These are phyloP conservation scores for Wickerhamomyces mucosus DNA, from an alignment of 805 yeast genomes.

Conservation along the genomic window DNA sequence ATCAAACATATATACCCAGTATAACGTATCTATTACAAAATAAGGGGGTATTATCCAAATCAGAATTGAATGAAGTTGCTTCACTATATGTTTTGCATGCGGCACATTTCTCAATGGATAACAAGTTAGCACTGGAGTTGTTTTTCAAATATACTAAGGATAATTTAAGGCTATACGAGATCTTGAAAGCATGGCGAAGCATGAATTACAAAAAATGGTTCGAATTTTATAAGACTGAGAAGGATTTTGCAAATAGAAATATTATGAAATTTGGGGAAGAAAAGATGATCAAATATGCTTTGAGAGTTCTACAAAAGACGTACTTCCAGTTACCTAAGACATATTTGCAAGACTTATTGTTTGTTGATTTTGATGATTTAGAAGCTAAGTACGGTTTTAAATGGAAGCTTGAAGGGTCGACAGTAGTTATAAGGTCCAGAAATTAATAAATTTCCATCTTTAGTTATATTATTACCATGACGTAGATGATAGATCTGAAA, in stretches of 20 bases:
- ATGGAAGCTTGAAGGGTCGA: constrained; percentile 9
- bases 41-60: constrained; percentile 12
- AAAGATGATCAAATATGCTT: constrained; percentile 24
- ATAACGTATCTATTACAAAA: constrained; percentile 26
- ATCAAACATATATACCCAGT: constrained; percentile 50
- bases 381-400: constrained; percentile 2
- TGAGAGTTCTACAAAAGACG: constrained; percentile 25
- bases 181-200: constrained; percentile 23
- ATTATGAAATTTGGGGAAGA: constrained; percentile 37
- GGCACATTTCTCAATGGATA: constrained; percentile 17
- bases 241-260: constrained; percentile 7
- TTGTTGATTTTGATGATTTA: constrained; percentile 4
- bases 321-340: constrained; percentile 26
- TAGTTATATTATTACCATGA: background rate
- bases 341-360: constrained; percentile 9
- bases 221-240: constrained; percentile 13
- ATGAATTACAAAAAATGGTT: constrained; percentile 26
- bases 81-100: constrained; percentile 35
- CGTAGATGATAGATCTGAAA: background rate
- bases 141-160: constrained; percentile 21
- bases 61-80: constrained; percentile 32
- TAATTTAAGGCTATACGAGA: constrained; percentile 26
- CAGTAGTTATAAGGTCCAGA: constrained; percentile 10
- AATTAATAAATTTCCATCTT: background rate
- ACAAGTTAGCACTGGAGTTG: constrained; percentile 10